These are phyloP conservation scores for Saprolegnia parasitica DNA, from an alignment of 352 stramenopile genomes.

Conservation along the genomic window DNA sequence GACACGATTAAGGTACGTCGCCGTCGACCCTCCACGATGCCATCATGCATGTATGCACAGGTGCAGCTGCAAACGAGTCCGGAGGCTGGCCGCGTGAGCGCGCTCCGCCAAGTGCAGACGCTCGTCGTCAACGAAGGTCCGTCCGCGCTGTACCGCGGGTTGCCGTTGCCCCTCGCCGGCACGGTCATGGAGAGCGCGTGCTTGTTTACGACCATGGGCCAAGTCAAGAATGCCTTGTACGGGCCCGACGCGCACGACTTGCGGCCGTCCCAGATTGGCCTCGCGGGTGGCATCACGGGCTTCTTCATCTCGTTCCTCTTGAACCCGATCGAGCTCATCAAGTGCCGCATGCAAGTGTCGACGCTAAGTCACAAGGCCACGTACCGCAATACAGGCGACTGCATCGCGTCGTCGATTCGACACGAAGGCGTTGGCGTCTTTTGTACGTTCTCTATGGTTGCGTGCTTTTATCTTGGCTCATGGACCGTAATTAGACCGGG, in stretches of 20 bases:
- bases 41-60: neutral
- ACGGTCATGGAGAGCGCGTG: constrained; percentile 27
- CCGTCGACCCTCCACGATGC: neutral
- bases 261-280: constrained; percentile 33
- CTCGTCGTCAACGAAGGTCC: constrained; percentile 22
- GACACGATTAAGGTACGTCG: constrained; percentile 28
- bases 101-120: constrained; percentile 12
- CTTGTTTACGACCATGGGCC: constrained; percentile 28
- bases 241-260: constrained; percentile 32
- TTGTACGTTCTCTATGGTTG: constrained; percentile 27
- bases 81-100: neutral
- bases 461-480: neutral
- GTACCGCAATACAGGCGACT: constrained; percentile 35
- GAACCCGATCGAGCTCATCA: constrained; percentile 47
- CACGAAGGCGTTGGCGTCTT: constrained; percentile 36
- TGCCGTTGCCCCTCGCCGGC: constrained; percentile 27
- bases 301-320: constrained; percentile 37
- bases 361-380: constrained; percentile 29
- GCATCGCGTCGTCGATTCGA: constrained; percentile 37
- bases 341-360: constrained; percentile 39
- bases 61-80: constrained; percentile 27
- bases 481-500: constrained; percentile 32
- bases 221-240: constrained; percentile 28
- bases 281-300: constrained; percentile 36
- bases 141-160: constrained; percentile 22